These are phyloP conservation scores for Exophiala aquamarina DNA, from an alignment of 2,329 filamentous ascomycete species.

Conservation along the genomic window DNA sequence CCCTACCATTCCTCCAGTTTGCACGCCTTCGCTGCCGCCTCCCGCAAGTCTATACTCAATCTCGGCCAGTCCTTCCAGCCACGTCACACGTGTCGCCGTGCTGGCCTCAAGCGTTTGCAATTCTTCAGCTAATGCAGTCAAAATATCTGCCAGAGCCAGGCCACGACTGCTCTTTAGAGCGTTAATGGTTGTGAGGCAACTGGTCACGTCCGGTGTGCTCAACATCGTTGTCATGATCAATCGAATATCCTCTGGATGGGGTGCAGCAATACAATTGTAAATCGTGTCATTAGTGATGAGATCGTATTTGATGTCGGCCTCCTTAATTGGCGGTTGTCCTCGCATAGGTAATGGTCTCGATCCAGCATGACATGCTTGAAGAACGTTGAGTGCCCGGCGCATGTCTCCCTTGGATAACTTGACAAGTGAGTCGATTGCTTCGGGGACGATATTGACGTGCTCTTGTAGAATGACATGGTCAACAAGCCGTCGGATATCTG, in stretches of 20 bases:
- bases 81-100: slow-evolving; percentile 81
- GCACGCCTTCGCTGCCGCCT: slow-evolving; percentile 81
- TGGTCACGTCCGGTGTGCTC: slow-evolving; percentile 81
- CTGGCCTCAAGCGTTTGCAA: slow-evolving; percentile 79
- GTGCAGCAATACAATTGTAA: slow-evolving; percentile 95
- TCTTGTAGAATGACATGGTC: slow-evolving; percentile 90
- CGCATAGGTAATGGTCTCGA: slow-evolving; percentile 60
- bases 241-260: slow-evolving; percentile 83
- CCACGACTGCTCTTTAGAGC: slow-evolving; percentile 82
- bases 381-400: slow-evolving; percentile 88
- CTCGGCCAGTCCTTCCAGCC: slow-evolving; percentile 87
- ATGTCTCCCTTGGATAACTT: slow-evolving; percentile 92
- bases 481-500: slow-evolving; percentile 79
- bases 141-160: slow-evolving; percentile 87
- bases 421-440: slow-evolving; percentile 81
- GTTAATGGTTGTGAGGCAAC: slow-evolving; percentile 84
- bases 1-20: slow-evolving; percentile 90
- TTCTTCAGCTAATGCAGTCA: slow-evolving; percentile 82
- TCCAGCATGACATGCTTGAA: slow-evolving; percentile 94
- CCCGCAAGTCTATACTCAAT: slow-evolving; percentile 89
- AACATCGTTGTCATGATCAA: slow-evolving; percentile 83
- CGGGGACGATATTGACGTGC: slow-evolving; percentile 74
- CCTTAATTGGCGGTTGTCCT: slow-evolving; percentile 43
- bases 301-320: slow-evolving; percentile 71
- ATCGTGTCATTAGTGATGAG: slow-evolving; percentile 89